Evolutionary conservation across 202 grass and related monocot genomes (phyloP).

Genomic region (Bolboschoenoplectus hybrid): DNA sequence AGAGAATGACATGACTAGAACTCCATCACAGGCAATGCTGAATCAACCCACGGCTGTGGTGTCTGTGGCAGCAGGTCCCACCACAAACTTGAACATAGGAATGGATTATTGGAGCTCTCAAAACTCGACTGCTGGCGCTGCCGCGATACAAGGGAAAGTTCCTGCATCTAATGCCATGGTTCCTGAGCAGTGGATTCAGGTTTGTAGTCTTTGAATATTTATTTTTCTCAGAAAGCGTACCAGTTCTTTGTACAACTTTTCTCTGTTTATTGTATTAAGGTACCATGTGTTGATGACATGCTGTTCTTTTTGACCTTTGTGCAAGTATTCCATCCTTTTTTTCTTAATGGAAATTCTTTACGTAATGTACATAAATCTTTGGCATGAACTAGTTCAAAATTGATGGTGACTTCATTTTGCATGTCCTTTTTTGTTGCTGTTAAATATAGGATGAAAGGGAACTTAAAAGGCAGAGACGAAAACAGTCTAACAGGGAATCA

Average conservation of each 20-base stretch:
- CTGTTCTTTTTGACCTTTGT: constrained; percentile 2
- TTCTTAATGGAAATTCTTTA: not conserved
- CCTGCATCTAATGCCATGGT: constrained; percentile 42
- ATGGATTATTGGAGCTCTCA: constrained; percentile 90
- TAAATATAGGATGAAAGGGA: constrained; percentile 88
- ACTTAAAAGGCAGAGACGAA: constrained; percentile 95
- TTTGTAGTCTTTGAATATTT: constrained; percentile 44
- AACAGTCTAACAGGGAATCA: constrained; percentile 97
- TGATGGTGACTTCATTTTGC: constrained; percentile 5
- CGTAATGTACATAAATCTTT: not conserved
- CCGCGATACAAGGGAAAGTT: constrained; percentile 58
- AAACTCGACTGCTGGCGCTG: constrained; percentile 45
- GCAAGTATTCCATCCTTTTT: not conserved
- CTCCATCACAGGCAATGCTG: constrained; percentile 56
- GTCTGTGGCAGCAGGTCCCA: constrained; percentile 67
- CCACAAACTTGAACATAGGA: constrained; percentile 92
- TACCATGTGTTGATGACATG: not conserved
- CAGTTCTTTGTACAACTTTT: constrained; percentile 35
- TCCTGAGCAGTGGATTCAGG: constrained; percentile 83
- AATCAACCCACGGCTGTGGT: constrained; percentile 59
- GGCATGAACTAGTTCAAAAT: constrained; percentile 7
- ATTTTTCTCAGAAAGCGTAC: constrained; percentile 21
- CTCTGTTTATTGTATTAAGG: constrained; percentile 34
- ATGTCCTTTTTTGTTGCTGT: constrained; percentile 40
- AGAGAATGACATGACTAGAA: constrained; percentile 63